Conservation (phyloP, 2,329 filamentous ascomycete species). For the Pseudogymnoascus sp. region DNA sequence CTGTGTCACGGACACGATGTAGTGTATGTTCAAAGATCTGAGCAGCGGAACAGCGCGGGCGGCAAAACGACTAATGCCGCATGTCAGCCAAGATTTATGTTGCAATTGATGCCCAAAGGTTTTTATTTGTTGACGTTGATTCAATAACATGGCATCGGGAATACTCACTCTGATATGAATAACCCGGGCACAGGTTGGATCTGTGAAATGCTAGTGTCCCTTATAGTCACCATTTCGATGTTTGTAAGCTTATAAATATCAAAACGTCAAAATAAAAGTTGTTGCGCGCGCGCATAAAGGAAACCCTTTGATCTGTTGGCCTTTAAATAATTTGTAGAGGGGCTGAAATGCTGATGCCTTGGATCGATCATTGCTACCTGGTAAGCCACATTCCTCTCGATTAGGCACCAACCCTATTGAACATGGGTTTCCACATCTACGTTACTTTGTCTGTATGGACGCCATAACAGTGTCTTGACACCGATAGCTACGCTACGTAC, state of each 20-base stretch:
- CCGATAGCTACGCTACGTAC: neutral
- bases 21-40: neutral
- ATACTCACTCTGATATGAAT: neutral
- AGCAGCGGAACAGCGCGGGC: conserved; percentile 10
- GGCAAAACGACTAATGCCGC: conserved; percentile 10
- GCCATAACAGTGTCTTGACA: neutral
- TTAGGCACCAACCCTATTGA: neutral
- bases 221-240: neutral
- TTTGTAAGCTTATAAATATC: neutral
- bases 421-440: neutral
- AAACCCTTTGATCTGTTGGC: neutral
- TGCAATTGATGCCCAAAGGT: neutral
- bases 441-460: neutral
- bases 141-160: neutral
- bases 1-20: conserved; percentile 11
- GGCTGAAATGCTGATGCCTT: neutral
- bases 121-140: neutral
- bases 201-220: neutral
- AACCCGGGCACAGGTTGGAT: neutral
- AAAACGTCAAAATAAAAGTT: neutral
- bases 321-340: neutral
- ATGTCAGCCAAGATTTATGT: neutral
- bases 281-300: neutral
- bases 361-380: neutral
- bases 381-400: neutral